Base-by-base conservation (phyloP, 2,329 filamentous ascomycete species). In the Dactylellina leptospora region DNA sequence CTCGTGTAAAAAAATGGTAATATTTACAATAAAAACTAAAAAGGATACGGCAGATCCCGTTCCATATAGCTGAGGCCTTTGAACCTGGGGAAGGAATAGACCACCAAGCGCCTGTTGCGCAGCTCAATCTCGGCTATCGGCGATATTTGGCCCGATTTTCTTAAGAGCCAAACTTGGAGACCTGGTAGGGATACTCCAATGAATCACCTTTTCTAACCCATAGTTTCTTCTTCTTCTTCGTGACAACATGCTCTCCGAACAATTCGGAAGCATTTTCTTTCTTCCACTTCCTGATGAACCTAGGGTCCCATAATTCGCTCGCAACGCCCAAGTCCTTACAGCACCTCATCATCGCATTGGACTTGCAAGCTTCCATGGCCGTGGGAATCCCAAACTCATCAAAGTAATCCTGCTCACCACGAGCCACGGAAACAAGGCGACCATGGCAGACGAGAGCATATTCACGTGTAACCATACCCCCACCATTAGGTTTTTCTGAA, bases 311-410 rank as follows among this genome's bases (percentile, higher is more conserved):
- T 18, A 99, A 85, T 81, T 99, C 95, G 75, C 90, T 93, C 1
- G 92, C 95, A 75, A 99, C 90, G 33, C 95, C 95, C 28, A 99
- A 82, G 80, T 99, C 95, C 83, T 99, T 99, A 84, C 95, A 97
- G 85, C 93, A 97, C 68, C 95, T 90, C 88, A 97, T 96, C 75
- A 99, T 84, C 10, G 95, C 95, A 79, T 99, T 99, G 74, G 92
- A 96, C 82, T 97, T 97, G 85, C 92, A 96, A 58, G 95, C 95
- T 81, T 99, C 95, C 71, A 93, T 93, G 6, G 95, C 93, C 1
- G 93, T 96, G 23, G 95, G 92, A 74, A 99, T 92, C 61, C 90
- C 90, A 76, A 97, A 93, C 30, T 91, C 86, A 76, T 86, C 87
- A 82, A 97, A 99, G 82, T 96, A 99, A 75, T 90, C 87, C 83